Conservation (phyloP, 495 filamentous ascomycete species). For the Neurospora cerealis region DNA sequence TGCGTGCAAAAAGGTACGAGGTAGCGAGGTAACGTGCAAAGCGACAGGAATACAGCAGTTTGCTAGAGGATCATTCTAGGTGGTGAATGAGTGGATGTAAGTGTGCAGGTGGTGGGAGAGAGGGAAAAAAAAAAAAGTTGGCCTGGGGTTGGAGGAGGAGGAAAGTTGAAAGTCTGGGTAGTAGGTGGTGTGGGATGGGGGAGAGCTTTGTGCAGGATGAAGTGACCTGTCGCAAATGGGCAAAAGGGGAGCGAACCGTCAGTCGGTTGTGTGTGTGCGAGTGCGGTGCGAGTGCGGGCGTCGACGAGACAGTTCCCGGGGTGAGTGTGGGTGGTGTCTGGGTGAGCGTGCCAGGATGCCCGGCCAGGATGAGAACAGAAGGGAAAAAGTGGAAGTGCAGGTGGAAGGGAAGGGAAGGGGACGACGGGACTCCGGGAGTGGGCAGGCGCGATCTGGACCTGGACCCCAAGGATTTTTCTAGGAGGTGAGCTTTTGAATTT, state of each 20-base stretch:
- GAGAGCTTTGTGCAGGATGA: conserved; percentile 12
- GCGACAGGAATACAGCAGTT: neutral
- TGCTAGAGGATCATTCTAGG: neutral
- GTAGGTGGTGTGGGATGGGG: conserved; percentile 15
- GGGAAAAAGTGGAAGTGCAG: conserved; percentile 1
- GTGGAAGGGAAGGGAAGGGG: neutral
- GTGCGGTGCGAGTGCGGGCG: neutral
- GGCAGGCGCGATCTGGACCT: neutral
- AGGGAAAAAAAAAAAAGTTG: conserved; percentile 13
- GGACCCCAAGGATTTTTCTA: neutral
- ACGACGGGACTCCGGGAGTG: neutral
- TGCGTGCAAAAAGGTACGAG: neutral
- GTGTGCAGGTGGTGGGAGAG: conserved; percentile 1
- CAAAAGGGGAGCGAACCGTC: conserved; percentile 2
- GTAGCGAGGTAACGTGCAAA: neutral
- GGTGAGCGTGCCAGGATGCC: neutral
- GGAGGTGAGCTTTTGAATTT: neutral
- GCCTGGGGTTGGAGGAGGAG: conserved; percentile 24
- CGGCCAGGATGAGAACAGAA: neutral
- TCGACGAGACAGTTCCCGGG: conserved; percentile 1
- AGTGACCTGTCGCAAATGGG: conserved; percentile 9
- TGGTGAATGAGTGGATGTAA: neutral
- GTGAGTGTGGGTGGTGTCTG: conserved; percentile 4
- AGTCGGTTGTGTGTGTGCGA: neutral
- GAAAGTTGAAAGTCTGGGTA: neutral